A percentile compares a stretch with the other conserved stretches of the same genome.
These are phyloP conservation scores for Barnettozyma wickerhamii DNA, from an alignment of 805 yeast species.

Conservation along the genomic window DNA sequence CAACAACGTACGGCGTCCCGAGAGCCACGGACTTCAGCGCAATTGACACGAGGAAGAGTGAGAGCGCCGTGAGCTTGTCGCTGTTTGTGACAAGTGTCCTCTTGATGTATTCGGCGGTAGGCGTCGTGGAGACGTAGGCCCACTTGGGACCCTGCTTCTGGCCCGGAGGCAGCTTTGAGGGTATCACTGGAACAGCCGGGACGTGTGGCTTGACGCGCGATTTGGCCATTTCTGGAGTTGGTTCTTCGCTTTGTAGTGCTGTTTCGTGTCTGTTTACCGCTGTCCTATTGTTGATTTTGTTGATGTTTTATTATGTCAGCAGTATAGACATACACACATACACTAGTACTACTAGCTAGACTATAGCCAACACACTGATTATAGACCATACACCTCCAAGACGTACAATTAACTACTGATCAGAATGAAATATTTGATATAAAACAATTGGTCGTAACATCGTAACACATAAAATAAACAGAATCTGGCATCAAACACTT, in stretches of 20 bases:
- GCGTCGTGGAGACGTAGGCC: conserved; percentile 27
- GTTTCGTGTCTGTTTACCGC: too few species aligned
- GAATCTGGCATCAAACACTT: neutral
- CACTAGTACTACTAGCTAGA: too few species aligned
- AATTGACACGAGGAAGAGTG: conserved; percentile 20
- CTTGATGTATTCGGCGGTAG: conserved; percentile 17
- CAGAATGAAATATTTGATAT: neutral
- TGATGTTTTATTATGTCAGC: too few species aligned
- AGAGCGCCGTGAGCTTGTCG: conserved; percentile 21
- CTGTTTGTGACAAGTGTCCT: conserved; percentile 8
- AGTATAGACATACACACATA: too few species aligned
- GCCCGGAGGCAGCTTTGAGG: conserved; percentile 22
- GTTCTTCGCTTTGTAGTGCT: too few species aligned
- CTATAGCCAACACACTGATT: too few species aligned
- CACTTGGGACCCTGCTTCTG: conserved; percentile 30
- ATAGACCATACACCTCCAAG: too few species aligned
- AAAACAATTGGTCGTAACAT: conserved; percentile 10
- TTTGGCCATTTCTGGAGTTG: conserved; percentile 12
- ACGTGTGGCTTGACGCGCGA: conserved; percentile 7
- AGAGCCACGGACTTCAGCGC: conserved; percentile 31
- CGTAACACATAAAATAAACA: conserved; percentile 2
- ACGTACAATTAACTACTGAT: too few species aligned
- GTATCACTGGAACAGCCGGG: neutral
- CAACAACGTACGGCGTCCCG: conserved; percentile 35
- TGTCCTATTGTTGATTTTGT: too few species aligned